phyloP scores from a whole-genome alignment of 768 basidiomycete genomes.

The Lactarius sanguifluus region DNA sequence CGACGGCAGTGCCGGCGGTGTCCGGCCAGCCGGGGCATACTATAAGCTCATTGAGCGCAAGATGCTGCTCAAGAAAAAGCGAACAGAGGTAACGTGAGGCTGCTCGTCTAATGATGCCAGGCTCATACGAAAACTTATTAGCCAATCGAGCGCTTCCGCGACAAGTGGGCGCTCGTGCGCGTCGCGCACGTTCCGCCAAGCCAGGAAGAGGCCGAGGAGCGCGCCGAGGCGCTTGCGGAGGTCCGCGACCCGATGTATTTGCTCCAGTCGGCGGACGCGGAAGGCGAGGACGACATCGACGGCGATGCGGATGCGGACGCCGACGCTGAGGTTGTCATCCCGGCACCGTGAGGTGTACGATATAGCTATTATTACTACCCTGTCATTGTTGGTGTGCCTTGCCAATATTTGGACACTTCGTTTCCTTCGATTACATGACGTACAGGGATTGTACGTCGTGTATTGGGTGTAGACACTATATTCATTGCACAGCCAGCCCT shows the following conservation, averaged over 20 bases:
- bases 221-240: constrained; percentile 75
- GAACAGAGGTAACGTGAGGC: constrained; percentile 60
- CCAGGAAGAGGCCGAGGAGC: constrained; percentile 72
- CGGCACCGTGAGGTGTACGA: background rate
- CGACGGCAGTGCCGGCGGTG: constrained; percentile 27
- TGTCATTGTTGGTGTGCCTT: constrained; percentile 5
- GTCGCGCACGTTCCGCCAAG: constrained; percentile 70
- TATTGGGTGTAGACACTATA: constrained; percentile 21
- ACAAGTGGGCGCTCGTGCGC: constrained; percentile 82
- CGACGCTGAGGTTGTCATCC: constrained; percentile 17
- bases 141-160: constrained; percentile 69
- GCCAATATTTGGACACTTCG: constrained; percentile 4
- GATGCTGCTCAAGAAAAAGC: constrained; percentile 83
- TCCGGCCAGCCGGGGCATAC: constrained; percentile 60
- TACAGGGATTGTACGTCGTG: constrained; percentile 7
- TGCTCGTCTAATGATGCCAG: background rate
- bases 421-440: constrained; percentile 16
- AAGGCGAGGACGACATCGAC: constrained; percentile 63
- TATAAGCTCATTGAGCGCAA: constrained; percentile 90
- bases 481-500: background rate
- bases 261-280: constrained; percentile 43
- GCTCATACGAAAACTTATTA: constrained; percentile 33
- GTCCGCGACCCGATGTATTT: constrained; percentile 68
- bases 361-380: background rate
- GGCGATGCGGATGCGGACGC: constrained; percentile 43